Percentiles rank a stretch among this genome's conserved stretches.
These are phyloP conservation scores for Hymenoscyphus infarciens DNA, from an alignment of 2,329 filamentous ascomycete species.

Conservation along the genomic window DNA sequence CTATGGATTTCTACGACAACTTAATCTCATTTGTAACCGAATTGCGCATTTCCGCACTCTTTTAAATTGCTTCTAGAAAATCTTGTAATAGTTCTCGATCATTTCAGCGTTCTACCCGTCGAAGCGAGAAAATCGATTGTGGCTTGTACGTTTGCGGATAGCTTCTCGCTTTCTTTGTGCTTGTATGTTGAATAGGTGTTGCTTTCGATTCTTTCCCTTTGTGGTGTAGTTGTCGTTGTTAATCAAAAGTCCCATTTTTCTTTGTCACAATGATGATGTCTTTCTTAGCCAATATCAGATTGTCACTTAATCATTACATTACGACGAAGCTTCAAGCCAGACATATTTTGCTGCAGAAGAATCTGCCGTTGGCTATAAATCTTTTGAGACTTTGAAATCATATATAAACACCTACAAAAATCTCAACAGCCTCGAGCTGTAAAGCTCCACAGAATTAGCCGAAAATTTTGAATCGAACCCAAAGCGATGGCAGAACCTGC, in stretches of 20 bases:
- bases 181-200: not conserved
- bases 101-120: no score
- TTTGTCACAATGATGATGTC: not conserved
- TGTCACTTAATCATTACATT: not conserved
- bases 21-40: no score
- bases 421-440: not conserved
- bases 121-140: not conserved
- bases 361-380: not conserved
- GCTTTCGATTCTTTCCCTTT: not conserved
- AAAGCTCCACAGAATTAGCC: not conserved
- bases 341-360: not conserved
- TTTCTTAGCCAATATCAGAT: not conserved
- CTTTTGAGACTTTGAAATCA: not conserved
- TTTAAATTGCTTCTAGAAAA: no score
- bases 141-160: not conserved
- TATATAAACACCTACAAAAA: not conserved
- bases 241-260: not conserved
- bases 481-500: not conserved
- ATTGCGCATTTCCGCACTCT: no score
- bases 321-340: not conserved
- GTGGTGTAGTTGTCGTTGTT: not conserved
- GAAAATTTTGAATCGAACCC: not conserved
- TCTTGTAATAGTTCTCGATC: no score
- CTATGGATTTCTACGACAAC: no score
- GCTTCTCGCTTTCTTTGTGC: not conserved